These are phyloP conservation scores for Crucihimalaya himalaica DNA, from an alignment of 345 rosid genomes.

Conservation along the genomic window DNA sequence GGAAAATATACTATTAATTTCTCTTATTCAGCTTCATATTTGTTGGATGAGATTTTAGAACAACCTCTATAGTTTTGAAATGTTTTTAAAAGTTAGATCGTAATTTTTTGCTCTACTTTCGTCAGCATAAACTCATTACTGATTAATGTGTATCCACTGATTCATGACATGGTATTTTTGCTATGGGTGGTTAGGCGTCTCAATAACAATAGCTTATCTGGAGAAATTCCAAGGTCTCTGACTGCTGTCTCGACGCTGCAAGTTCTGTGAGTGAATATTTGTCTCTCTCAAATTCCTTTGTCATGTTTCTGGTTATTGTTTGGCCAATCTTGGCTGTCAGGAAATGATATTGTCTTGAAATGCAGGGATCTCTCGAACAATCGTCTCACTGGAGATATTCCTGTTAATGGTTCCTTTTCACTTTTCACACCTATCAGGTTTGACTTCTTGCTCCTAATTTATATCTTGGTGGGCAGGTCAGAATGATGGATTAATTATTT, in stretches of 20 bases:
- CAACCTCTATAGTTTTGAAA: neutral
- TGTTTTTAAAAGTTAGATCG: neutral
- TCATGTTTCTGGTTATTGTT: conserved; percentile 6
- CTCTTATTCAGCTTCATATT: neutral
- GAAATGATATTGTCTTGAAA: conserved; percentile 27
- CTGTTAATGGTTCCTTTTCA: conserved; percentile 48
- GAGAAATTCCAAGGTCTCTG: conserved; percentile 47
- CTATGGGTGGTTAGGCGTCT: conserved; percentile 44
- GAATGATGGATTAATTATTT: conserved; percentile 21
- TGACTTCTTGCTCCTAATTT: conserved; percentile 7
- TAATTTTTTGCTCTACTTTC: neutral
- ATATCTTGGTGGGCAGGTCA: neutral
- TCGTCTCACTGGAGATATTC: conserved; percentile 45
- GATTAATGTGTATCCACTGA: neutral
- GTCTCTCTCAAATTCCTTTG: conserved; percentile 13
- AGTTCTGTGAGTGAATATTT: conserved; percentile 43
- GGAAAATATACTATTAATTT: neutral
- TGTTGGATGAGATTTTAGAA: conserved; percentile 14
- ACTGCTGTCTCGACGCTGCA: conserved; percentile 38
- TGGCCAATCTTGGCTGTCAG: conserved; percentile 15
- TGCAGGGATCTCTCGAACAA: conserved; percentile 45
- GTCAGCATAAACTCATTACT: conserved; percentile 1
- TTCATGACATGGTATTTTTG: conserved; percentile 21
- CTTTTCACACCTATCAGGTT: conserved; percentile 52
- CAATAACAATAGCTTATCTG: conserved; percentile 44